Percentiles rank a stretch among this genome's conserved stretches.
phyloP scores from a whole-genome alignment of 768 basidiomycete genomes.

The Kwoniella dejecticola region DNA sequence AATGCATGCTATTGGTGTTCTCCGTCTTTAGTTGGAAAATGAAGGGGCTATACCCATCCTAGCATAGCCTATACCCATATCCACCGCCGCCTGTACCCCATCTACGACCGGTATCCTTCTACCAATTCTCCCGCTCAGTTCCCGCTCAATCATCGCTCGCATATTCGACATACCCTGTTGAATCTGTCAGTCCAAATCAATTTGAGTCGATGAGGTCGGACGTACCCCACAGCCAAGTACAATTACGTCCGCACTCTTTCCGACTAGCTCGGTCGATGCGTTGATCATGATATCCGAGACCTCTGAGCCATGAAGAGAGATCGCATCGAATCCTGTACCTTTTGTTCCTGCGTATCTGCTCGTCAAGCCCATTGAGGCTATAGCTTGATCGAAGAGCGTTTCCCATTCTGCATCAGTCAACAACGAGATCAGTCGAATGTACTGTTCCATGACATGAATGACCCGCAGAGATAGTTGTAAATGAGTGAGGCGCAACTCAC shows the following conservation, averaged over 20 bases:
- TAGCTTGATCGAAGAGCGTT: slow-evolving; percentile 20
- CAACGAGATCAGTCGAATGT: neutral
- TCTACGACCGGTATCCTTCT: slow-evolving; percentile 20
- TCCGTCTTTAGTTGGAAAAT: neutral
- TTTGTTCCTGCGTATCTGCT: slow-evolving; percentile 23
- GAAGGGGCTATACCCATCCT: slow-evolving; percentile 8
- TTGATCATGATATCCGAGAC: slow-evolving; percentile 7
- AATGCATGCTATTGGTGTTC: too few species aligned
- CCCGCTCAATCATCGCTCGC: slow-evolving; percentile 8
- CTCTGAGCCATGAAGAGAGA: slow-evolving; percentile 23
- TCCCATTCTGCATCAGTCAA: slow-evolving; percentile 14
- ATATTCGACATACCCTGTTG: slow-evolving; percentile 27
- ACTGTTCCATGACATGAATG: neutral
- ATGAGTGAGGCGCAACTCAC: slow-evolving; percentile 15
- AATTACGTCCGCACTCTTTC: slow-evolving; percentile 22
- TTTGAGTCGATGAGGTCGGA: neutral
- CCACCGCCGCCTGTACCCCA: slow-evolving; percentile 24
- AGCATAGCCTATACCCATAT: slow-evolving; percentile 9
- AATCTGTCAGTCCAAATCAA: neutral
- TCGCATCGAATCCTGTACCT: slow-evolving; percentile 30
- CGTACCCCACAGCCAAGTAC: slow-evolving; percentile 28
- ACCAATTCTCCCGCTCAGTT: slow-evolving; percentile 5
- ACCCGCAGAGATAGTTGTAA: too few species aligned
- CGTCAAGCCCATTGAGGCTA: slow-evolving; percentile 8
- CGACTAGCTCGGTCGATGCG: slow-evolving; percentile 10